Evolutionary conservation across 345 rosid genomes (phyloP).

Genomic region (Limnanthes douglasii): DNA sequence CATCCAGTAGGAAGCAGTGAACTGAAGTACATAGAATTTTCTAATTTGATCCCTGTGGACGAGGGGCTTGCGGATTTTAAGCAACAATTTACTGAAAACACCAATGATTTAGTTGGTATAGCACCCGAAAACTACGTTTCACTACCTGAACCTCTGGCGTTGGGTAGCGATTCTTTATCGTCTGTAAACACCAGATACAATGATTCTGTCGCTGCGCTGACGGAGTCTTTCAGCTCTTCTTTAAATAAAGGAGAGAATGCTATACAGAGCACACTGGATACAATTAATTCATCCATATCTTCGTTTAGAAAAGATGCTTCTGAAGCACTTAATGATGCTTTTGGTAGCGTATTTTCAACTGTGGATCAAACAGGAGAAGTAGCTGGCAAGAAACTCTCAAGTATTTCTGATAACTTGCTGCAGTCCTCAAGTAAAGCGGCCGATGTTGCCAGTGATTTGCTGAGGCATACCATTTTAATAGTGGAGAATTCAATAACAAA

Average conservation of each 20-base stretch:
- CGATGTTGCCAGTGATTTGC: slow-evolving; percentile 33
- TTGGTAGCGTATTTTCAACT: slow-evolving; percentile 26
- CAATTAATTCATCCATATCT: slow-evolving; percentile 34
- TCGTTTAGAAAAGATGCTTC: slow-evolving; percentile 43
- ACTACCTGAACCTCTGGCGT: slow-evolving; percentile 16
- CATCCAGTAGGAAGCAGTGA: slow-evolving; percentile 11
- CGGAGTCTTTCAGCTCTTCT: slow-evolving; percentile 33
- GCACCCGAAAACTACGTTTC: slow-evolving; percentile 21
- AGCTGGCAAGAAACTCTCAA: slow-evolving; percentile 30
- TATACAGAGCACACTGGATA: slow-evolving; percentile 40
- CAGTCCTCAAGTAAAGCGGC: slow-evolving; percentile 45
- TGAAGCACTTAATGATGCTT: slow-evolving; percentile 38
- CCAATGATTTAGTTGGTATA: slow-evolving; percentile 16
- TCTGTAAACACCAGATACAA: slow-evolving; percentile 29
- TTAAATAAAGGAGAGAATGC: slow-evolving; percentile 36
- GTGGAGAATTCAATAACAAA: slow-evolving; percentile 46
- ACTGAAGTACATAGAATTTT: slow-evolving; percentile 30
- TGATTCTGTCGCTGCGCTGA: slow-evolving; percentile 30
- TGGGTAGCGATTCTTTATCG: slow-evolving; percentile 21
- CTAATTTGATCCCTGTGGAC: slow-evolving; percentile 20
- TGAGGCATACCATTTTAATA: slow-evolving; percentile 45
- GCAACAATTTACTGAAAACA: slow-evolving; percentile 21
- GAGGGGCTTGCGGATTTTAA: slow-evolving; percentile 15
- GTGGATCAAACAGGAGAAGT: slow-evolving; percentile 40
- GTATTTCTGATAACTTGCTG: slow-evolving; percentile 34